These are phyloP conservation scores for Camillea tinctor DNA, from an alignment of 2,329 filamentous ascomycete genomes.

Conservation along the genomic window DNA sequence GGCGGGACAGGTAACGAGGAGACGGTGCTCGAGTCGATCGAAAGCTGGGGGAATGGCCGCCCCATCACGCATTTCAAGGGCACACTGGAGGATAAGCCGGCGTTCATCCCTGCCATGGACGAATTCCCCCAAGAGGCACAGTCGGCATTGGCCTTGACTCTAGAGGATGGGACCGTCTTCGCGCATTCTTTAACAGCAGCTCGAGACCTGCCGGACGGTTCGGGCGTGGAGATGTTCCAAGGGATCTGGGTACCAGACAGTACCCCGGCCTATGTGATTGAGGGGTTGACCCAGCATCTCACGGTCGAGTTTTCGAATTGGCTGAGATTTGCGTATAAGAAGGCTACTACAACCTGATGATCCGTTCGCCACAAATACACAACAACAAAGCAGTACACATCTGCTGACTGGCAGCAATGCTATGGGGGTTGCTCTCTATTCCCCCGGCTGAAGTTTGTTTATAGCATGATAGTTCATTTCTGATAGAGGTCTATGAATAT, in stretches of 20 bases:
- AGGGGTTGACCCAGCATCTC: background rate
- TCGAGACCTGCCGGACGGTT: slow-evolving; percentile 1
- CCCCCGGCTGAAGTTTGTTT: no score
- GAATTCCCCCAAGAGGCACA: background rate
- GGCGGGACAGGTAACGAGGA: background rate
- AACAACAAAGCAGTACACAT: no score
- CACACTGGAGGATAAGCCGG: background rate
- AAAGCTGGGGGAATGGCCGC: slow-evolving; percentile 5
- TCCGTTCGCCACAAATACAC: no score
- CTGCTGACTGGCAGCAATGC: no score
- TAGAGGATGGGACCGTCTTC: slow-evolving; percentile 5
- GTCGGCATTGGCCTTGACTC: background rate
- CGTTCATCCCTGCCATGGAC: background rate
- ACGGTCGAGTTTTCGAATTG: background rate
- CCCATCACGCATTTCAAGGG: slow-evolving; percentile 5
- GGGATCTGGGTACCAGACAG: slow-evolving; percentile 5
- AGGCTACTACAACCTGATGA: background rate
- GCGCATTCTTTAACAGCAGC: slow-evolving; percentile 3
- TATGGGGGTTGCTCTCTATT: no score
- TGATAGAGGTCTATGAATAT: no score
- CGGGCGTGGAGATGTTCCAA: slow-evolving; percentile 7
- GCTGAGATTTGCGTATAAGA: background rate
- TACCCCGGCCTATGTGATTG: background rate
- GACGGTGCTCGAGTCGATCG: background rate
- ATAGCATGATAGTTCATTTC: no score